Percentiles rank a stretch among this genome's conserved stretches.
Conservation (phyloP, 306 rosid species). For the Dryas octopetala region DNA sequence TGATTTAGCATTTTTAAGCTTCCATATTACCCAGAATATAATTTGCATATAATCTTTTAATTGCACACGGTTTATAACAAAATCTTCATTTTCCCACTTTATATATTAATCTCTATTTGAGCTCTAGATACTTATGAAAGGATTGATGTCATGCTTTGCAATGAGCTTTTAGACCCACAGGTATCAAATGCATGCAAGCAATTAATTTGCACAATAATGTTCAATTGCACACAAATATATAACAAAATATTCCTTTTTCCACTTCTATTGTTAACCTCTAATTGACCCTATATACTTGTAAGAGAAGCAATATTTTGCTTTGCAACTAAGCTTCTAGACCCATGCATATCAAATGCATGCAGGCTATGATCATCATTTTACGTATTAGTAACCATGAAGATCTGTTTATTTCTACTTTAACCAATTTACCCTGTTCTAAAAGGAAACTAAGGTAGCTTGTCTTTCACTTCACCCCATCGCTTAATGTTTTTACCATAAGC, state of each 20-base stretch:
- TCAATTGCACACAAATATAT: neutral
- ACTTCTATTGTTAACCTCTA: neutral
- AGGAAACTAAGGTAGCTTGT: neutral
- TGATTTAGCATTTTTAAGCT: neutral
- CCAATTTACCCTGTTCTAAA: neutral
- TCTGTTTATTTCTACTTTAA: neutral
- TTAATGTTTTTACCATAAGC: neutral
- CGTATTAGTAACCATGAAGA: neutral
- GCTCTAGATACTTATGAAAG: neutral
- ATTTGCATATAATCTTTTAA: neutral
- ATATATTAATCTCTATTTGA: neutral
- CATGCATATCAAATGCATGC: neutral
- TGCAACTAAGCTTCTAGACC: neutral
- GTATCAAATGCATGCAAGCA: neutral
- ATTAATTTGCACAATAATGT: neutral
- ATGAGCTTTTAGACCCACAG: neutral
- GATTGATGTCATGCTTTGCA: neutral
- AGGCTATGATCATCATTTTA: neutral
- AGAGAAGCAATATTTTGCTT: neutral
- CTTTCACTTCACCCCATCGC: neutral
- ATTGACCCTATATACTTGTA: neutral
- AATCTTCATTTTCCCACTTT: neutral
- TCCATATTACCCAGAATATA: neutral
- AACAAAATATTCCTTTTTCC: neutral
- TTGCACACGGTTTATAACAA: neutral